Evolutionary conservation across 192 early-diverging fungal genomes (phyloP).

Genomic region (Coemansia sp.): DNA sequence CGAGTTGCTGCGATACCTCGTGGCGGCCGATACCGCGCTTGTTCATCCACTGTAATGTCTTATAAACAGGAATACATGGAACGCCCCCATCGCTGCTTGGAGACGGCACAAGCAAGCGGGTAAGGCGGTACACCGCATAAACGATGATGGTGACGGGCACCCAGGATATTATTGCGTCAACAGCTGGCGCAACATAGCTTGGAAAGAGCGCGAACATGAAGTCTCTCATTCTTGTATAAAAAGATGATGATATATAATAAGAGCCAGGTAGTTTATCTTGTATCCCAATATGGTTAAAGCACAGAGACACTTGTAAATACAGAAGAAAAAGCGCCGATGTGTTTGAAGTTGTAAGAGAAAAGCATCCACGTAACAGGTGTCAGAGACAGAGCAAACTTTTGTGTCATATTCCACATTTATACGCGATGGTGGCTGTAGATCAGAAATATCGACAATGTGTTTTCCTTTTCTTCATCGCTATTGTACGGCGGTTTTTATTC

Average conservation of each 20-base stretch:
- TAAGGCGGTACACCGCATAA: slow-evolving; percentile 22
- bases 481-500: background rate
- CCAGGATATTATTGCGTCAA: background rate
- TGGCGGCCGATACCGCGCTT: slow-evolving; percentile 44
- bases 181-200: background rate
- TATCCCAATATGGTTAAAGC: background rate
- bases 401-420: background rate
- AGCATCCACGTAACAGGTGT: too few species aligned
- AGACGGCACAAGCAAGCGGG: slow-evolving; percentile 21
- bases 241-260: background rate
- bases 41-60: slow-evolving; percentile 40
- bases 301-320: background rate
- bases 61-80: slow-evolving; percentile 43
- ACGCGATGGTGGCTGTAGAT: background rate
- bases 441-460: background rate
- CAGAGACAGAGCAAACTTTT: background rate
- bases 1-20: slow-evolving; percentile 44
- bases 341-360: background rate
- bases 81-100: slow-evolving; percentile 43
- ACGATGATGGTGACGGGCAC: slow-evolving; percentile 1
- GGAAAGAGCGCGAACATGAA: background rate
- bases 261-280: background rate
- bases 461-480: background rate
- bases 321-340: background rate
- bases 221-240: background rate